Percentiles rank a stretch among this genome's conserved stretches.
These are phyloP conservation scores for Kurtzmaniella fragi DNA, from an alignment of 805 yeast species.

Conservation along the genomic window DNA sequence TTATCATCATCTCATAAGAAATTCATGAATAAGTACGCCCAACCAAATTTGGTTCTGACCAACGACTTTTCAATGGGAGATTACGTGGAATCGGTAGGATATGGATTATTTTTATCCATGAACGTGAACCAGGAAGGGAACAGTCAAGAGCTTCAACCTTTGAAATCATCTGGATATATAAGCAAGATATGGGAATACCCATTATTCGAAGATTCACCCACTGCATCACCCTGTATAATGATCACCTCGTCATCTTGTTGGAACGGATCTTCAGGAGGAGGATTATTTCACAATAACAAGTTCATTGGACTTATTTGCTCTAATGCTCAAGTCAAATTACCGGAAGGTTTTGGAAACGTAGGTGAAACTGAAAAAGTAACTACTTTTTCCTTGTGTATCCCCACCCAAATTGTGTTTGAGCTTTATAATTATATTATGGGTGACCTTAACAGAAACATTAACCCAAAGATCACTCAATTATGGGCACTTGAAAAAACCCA, in stretches of 20 bases:
- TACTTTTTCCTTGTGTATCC: slow-evolving; percentile 26
- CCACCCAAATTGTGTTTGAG: slow-evolving; percentile 24
- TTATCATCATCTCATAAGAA: slow-evolving; percentile 9
- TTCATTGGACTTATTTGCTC: slow-evolving; percentile 41
- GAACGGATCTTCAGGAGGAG: slow-evolving; percentile 51
- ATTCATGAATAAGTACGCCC: background rate
- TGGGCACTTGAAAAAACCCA: slow-evolving; percentile 3
- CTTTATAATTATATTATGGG: slow-evolving; percentile 11
- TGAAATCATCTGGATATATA: background rate
- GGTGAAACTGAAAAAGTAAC: slow-evolving; percentile 24
- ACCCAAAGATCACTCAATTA: background rate
- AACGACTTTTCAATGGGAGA: slow-evolving; percentile 12
- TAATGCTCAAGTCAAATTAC: slow-evolving; percentile 34
- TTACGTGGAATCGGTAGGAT: slow-evolving; percentile 29
- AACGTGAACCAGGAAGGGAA: background rate
- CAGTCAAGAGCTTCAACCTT: background rate
- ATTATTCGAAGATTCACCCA: background rate
- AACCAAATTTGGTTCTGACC: background rate
- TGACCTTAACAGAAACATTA: background rate
- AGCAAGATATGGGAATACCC: slow-evolving; percentile 2
- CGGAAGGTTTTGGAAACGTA: slow-evolving; percentile 7
- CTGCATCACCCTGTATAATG: slow-evolving; percentile 14
- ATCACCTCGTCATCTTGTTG: slow-evolving; percentile 42
- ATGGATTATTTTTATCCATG: slow-evolving; percentile 32
- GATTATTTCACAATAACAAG: slow-evolving; percentile 22